Evolutionary conservation across 208 protist species (phyloP), one percentile per base, ranked within the genome.

Genomic region (Acanthamoeba healyi): DNA sequence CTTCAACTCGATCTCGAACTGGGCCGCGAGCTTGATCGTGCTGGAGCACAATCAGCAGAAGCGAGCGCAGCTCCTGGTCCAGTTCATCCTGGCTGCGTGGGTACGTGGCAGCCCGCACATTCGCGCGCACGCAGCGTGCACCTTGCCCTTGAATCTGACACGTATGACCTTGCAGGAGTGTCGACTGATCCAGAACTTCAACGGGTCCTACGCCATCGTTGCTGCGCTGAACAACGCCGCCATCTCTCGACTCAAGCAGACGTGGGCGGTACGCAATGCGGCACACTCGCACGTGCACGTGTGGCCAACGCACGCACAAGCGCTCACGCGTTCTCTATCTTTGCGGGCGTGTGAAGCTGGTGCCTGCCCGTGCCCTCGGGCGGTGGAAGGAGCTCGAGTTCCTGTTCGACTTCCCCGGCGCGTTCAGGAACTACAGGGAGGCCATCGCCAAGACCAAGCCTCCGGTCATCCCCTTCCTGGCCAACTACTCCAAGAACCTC

Each of bases 401-500:
- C 42, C 74, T 86, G 17, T 86, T 86, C 38, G 46, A 86, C 46
- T 86, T 86, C 32, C 42, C 74, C 12, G 74, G 74, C 38, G 46
- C 38, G 10, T 86, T 86, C 46, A 46, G 74, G 38, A 86, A 86
- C 42, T 86, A 86, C 74, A 2, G 74, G 24, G 74, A 86, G n/a
- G 74, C 74, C 46, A 46, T 86, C 32, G 46, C 42, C 34, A 86
- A 86, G 74, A 58, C 42, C 74, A 49, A 58, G 36, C 79, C 79
- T 7, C 79, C 79, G 2, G 79, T 87, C 49, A 38, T 87, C n/a
- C 40, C 79, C 32, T 87, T 87, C 49, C 49, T 87, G 38, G 79
- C 46, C 49, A 61, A 87, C 49, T 87, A 56, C 29, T 87, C 79
- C 29, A 87, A 87, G 46, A 87, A 87, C 42, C 79, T 87, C 26